These are phyloP conservation scores for Eucommia ulmoides DNA, from an alignment of 257 asterid species.

Conservation along the genomic window DNA sequence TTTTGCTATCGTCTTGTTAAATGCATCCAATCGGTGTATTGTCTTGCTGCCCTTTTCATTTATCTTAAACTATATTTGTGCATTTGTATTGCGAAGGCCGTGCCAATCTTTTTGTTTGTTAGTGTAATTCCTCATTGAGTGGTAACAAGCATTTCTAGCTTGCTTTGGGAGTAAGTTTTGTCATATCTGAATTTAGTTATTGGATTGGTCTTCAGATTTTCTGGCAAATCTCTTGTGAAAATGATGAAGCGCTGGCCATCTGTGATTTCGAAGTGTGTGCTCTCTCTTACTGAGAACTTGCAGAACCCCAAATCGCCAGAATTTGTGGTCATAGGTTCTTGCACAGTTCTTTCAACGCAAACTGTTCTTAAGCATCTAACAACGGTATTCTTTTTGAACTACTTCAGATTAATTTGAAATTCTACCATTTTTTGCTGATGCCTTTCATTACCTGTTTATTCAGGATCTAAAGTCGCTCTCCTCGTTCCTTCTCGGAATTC, in stretches of 20 bases:
- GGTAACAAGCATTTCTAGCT: neutral
- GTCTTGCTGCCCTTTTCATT: too few relatives aligned
- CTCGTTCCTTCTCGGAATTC: slow-evolving; percentile 85
- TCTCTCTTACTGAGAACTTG: slow-evolving; percentile 56
- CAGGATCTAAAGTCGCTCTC: slow-evolving; percentile 89
- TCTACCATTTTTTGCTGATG: slow-evolving; percentile 13
- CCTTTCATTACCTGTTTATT: slow-evolving; percentile 17
- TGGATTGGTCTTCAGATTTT: slow-evolving; percentile 44
- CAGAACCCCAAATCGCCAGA: slow-evolving; percentile 64
- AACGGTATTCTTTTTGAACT: slow-evolving; percentile 34
- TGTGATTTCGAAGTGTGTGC: slow-evolving; percentile 69
- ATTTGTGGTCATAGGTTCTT: slow-evolving; percentile 89
- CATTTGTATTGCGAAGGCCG: too few relatives aligned
- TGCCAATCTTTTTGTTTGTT: too few relatives aligned
- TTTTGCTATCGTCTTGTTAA: too few relatives aligned
- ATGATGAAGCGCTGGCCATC: slow-evolving; percentile 98
- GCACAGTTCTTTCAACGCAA: slow-evolving; percentile 85
- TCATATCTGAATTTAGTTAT: slow-evolving; percentile 8
- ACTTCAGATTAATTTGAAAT: slow-evolving; percentile 9
- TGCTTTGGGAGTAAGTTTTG: slow-evolving; percentile 12
- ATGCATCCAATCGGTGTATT: too few relatives aligned
- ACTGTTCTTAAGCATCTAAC: slow-evolving; percentile 84
- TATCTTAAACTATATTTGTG: too few relatives aligned
- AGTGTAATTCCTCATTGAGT: neutral
- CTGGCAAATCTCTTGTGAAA: slow-evolving; percentile 70